Evolutionary conservation across 164 flowering plant genomes (phyloP).

Genomic region (Macadamia tetraphylla): DNA sequence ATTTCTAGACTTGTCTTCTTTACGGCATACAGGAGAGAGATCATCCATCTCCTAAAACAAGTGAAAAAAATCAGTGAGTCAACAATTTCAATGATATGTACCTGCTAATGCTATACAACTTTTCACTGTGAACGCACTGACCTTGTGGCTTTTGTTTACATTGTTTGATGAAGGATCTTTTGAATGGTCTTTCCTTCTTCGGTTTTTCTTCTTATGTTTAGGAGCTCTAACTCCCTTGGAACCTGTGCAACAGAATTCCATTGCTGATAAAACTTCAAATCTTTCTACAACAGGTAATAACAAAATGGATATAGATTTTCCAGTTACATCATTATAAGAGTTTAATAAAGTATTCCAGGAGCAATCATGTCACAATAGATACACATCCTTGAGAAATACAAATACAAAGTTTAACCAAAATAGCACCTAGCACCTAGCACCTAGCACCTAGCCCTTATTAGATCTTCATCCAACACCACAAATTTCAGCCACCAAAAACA

Average conservation of each 20-base stretch:
- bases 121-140: slow-evolving; percentile 3
- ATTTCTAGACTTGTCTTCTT: slow-evolving; percentile 17
- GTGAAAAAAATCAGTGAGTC: not conserved
- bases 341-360: no score
- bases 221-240: slow-evolving; percentile 43
- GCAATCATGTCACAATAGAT: no score
- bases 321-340: no score
- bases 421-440: no score
- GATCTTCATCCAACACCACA: no score
- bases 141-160: slow-evolving; percentile 29
- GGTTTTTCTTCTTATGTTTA: slow-evolving; percentile 77
- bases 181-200: slow-evolving; percentile 65
- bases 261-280: not conserved
- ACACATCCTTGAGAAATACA: no score
- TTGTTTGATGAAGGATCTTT: slow-evolving; percentile 38
- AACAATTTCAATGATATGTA: not conserved
- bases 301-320: no score
- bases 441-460: no score
- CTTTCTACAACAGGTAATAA: no score
- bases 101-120: not conserved
- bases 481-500: no score
- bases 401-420: no score
- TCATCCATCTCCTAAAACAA: slow-evolving; percentile 37
- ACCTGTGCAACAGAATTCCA: slow-evolving; percentile 33
- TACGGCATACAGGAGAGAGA: slow-evolving; percentile 20